Evolutionary conservation across 2,329 filamentous ascomycete genomes (phyloP).

Genomic region (Xylaria polymorpha): DNA sequence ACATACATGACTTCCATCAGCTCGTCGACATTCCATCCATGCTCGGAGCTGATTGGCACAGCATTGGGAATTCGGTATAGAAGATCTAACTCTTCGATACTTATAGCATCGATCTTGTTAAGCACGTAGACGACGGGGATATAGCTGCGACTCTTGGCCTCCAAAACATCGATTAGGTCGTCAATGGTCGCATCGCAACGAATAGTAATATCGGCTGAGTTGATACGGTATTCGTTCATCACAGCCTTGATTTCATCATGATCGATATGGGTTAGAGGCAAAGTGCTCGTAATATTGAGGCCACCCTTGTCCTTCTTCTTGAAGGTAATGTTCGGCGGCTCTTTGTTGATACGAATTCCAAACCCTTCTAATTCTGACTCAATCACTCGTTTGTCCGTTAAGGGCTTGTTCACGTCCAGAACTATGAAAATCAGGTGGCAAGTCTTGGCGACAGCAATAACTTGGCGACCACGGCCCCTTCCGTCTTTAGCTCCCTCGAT

Average conservation of each 20-base stretch:
- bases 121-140: slow-evolving; percentile 99
- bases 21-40: slow-evolving; percentile 98
- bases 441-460: slow-evolving; percentile 98
- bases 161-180: slow-evolving; percentile 94
- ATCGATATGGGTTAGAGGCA: slow-evolving; percentile 91
- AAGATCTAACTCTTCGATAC: slow-evolving; percentile 95
- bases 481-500: slow-evolving; percentile 99
- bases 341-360: slow-evolving; percentile 97
- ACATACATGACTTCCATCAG: slow-evolving; percentile 89
- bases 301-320: slow-evolving; percentile 99
- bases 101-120: slow-evolving; percentile 99
- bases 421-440: slow-evolving; percentile 99
- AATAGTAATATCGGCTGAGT: slow-evolving; percentile 96
- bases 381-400: slow-evolving; percentile 96
- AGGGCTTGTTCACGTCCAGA: slow-evolving; percentile 96
- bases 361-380: slow-evolving; percentile 96
- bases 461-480: slow-evolving; percentile 95
- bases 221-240: slow-evolving; percentile 96
- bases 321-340: slow-evolving; percentile 98
- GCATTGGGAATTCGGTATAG: slow-evolving; percentile 97
- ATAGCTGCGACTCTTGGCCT: slow-evolving; percentile 93
- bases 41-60: slow-evolving; percentile 95
- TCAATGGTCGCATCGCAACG: slow-evolving; percentile 97
- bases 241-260: slow-evolving; percentile 98
- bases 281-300: slow-evolving; percentile 94